Percentiles rank a stretch among this genome's conserved stretches.
These are phyloP conservation scores for Chrysoporthe puriensis DNA, from an alignment of 2,329 filamentous ascomycete genomes.

Conservation along the genomic window DNA sequence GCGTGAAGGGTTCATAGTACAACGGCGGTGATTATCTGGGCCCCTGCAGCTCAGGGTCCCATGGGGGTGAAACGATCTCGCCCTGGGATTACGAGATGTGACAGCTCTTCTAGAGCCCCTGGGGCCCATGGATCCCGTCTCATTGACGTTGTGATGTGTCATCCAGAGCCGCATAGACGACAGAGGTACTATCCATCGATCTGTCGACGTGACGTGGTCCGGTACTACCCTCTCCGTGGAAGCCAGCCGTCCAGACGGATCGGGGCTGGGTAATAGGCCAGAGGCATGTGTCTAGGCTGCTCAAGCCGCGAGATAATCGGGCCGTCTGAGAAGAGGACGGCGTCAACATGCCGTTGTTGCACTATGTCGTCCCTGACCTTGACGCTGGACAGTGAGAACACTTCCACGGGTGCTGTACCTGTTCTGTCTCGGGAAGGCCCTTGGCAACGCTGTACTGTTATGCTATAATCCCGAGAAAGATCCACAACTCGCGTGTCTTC, in stretches of 20 bases:
- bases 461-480: neutral
- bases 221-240: neutral
- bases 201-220: neutral
- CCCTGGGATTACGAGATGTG: neutral
- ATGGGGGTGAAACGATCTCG: neutral
- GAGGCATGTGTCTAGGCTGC: neutral
- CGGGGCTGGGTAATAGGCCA: neutral
- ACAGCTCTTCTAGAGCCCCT: neutral
- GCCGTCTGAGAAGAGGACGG: neutral
- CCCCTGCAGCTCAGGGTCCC: neutral
- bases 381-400: neutral
- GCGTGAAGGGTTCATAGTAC: neutral
- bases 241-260: neutral
- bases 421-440: neutral
- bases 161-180: neutral
- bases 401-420: neutral
- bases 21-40: neutral
- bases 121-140: neutral
- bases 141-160: neutral
- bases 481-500: neutral
- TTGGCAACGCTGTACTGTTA: neutral
- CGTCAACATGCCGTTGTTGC: neutral
- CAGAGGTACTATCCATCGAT: neutral
- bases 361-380: neutral
- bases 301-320: neutral